Evolutionary conservation across 495 filamentous ascomycete genomes (phyloP), one percentile per base, ranked within the genome.

Genomic region (Penicillium daleae): DNA sequence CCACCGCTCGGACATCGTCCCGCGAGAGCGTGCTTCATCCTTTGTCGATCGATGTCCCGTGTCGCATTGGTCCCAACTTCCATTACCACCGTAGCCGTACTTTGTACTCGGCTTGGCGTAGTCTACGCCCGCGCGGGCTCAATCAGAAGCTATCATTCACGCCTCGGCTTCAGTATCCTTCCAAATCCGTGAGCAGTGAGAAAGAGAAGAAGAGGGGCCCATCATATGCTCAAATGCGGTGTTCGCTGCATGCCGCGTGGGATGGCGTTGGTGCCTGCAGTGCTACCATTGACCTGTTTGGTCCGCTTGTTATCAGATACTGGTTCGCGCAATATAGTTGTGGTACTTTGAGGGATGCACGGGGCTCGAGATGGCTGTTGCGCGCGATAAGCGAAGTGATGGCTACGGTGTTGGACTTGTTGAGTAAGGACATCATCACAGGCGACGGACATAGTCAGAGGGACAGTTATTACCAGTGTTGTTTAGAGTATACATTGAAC

Each of bases 11-110:
- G 64, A 60, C 57, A 33, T 29, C 17, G 17, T 27, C 33, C 52
- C 48, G 56, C 52, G 33, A 22, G 10, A 48, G 19, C 54, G 46
- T 24, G 46, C 26, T 37, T 29, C 44, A 8, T 50, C 7, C 44
- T n/a, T 57, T 46, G 63, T 57, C 54, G 63, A 66, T 63, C 57
- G 44, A 57, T 53, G 39, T 66, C 60, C 64, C 60, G 60, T 60
- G 52, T 49, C 46, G 17, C 24, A 15, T 27, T 49, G 40, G n/a
- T 7, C 40, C 8, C n/a, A 44, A 44, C n/a, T 19, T 39, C n/a
- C n/a, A n/a, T n/a, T n/a, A n/a, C n/a, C n/a, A n/a, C n/a, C n/a
- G n/a, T 7, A 33, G 2, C 33, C 13, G 0, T 35, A 10, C 33
- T 35, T 35, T 17, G 6, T 6, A 42, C 17, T 7, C 7, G 6